Evolutionary conservation across 1,139 yeast species (phyloP).

Genomic region (Nadsonia commutata): DNA sequence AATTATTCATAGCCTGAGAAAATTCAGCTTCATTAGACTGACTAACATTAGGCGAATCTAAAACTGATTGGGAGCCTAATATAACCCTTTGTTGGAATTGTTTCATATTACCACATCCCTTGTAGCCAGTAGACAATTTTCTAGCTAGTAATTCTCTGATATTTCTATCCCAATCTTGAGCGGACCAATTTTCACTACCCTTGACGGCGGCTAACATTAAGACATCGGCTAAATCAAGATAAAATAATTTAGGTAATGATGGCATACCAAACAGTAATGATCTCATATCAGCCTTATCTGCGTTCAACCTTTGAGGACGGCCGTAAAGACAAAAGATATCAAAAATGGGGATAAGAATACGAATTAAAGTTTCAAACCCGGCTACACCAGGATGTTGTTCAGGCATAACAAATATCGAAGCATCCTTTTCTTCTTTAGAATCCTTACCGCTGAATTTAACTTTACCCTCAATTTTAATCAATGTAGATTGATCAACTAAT

Average conservation of each 20-base stretch:
- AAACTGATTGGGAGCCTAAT: neutral
- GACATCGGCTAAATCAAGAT: slow-evolving; percentile 48
- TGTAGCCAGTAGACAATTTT: slow-evolving; percentile 60
- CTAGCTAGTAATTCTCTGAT: slow-evolving; percentile 49
- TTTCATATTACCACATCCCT: slow-evolving; percentile 50
- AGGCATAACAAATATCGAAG: slow-evolving; percentile 88
- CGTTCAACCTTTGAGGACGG: slow-evolving; percentile 75
- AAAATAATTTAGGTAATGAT: slow-evolving; percentile 75
- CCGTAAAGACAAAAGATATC: slow-evolving; percentile 86
- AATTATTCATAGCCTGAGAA: neutral
- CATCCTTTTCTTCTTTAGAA: slow-evolving; percentile 43
- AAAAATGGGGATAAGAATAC: slow-evolving; percentile 72
- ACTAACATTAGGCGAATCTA: neutral
- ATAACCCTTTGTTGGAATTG: neutral
- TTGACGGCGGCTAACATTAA: slow-evolving; percentile 28
- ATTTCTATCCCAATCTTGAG: slow-evolving; percentile 50
- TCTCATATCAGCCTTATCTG: slow-evolving; percentile 66
- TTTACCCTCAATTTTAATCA: slow-evolving; percentile 76
- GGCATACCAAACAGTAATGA: slow-evolving; percentile 86
- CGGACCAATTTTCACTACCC: slow-evolving; percentile 42
- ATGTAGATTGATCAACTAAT: slow-evolving; percentile 72
- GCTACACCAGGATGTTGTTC: slow-evolving; percentile 88
- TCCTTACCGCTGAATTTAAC: slow-evolving; percentile 43
- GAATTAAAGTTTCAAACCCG: slow-evolving; percentile 83
- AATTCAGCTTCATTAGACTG: too few relatives aligned